Evolutionary conservation across 1,284 basidiomycete genomes (phyloP).

Genomic region (Fomitopsis schrenkii): DNA sequence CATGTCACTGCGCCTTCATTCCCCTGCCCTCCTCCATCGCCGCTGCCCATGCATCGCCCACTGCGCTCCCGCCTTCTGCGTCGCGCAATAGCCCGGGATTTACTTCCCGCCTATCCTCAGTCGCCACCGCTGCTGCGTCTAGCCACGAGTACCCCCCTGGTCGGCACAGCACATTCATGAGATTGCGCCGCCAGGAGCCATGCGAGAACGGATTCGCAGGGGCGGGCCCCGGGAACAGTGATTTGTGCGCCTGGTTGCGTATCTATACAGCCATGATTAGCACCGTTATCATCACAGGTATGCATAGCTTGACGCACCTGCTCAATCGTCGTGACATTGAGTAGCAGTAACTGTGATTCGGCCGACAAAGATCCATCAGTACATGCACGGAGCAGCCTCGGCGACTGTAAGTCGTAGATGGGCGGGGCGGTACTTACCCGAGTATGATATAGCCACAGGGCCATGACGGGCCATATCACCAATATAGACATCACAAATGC

Average conservation of each 20-base stretch:
- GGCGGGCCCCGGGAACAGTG: constrained; percentile 51
- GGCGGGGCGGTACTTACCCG: constrained; percentile 48
- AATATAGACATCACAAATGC: constrained; percentile 67
- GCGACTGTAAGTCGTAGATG: not conserved
- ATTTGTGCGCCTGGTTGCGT: constrained; percentile 75
- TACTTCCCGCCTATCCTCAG: constrained; percentile 62
- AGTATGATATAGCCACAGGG: constrained; percentile 80
- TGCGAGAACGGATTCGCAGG: constrained; percentile 80
- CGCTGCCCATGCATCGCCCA: constrained; percentile 16
- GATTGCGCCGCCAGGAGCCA: constrained; percentile 65
- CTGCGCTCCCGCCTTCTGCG: constrained; percentile 1
- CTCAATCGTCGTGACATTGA: constrained; percentile 91
- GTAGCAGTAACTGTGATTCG: constrained; percentile 58
- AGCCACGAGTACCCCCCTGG: constrained; percentile 72
- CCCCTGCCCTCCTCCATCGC: constrained; percentile 21
- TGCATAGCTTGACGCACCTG: constrained; percentile 46
- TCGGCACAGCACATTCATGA: constrained; percentile 66
- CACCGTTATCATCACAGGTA: not conserved
- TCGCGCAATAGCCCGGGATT: constrained; percentile 49
- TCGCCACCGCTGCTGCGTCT: constrained; percentile 47
- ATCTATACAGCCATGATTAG: constrained; percentile 40
- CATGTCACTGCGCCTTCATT: constrained; percentile 17
- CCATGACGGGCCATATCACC: constrained; percentile 78
- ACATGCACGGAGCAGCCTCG: not conserved
- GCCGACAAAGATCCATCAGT: constrained; percentile 2